phyloP scores from a whole-genome alignment of 1,139 yeast genomes.

The Taiozyma onychis region DNA sequence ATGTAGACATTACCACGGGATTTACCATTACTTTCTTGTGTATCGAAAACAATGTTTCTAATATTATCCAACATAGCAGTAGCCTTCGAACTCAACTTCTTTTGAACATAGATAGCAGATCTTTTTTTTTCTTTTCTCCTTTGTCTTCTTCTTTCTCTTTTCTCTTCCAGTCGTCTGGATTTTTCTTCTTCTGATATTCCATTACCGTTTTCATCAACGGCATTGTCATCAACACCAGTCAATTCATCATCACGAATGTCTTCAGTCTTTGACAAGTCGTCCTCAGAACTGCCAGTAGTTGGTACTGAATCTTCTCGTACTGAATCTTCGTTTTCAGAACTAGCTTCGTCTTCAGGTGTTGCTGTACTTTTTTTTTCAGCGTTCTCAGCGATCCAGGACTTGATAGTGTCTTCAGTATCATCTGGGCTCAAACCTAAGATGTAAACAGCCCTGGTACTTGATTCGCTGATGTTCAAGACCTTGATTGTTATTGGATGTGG shows the following conservation, averaged over 20 bases:
- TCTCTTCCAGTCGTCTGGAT: conserved; percentile 12
- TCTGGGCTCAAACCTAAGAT: conserved; percentile 9
- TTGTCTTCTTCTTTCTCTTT: conserved; percentile 3
- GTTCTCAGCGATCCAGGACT: conserved; percentile 8
- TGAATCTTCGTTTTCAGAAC: conserved; percentile 18
- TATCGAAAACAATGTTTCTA: conserved; percentile 9
- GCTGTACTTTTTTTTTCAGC: not conserved
- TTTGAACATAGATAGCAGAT: conserved; percentile 4
- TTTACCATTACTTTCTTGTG: conserved; percentile 13
- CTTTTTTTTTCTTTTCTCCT: not conserved
- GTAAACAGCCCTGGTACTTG: conserved; percentile 13
- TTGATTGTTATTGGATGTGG: not conserved
- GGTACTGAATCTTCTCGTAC: conserved; percentile 9
- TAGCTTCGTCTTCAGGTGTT: not conserved
- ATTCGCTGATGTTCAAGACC: conserved; percentile 12
- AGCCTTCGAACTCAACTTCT: conserved; percentile 4
- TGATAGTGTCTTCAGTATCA: conserved; percentile 12
- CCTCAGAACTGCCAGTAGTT: conserved; percentile 6
- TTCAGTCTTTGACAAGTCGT: not conserved
- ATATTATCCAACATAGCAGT: conserved; percentile 7
- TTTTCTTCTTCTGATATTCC: not conserved
- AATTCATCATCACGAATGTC: conserved; percentile 6
- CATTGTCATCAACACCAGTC: conserved; percentile 18
- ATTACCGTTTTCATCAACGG: conserved; percentile 7
- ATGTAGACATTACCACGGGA: conserved; percentile 16